Base-by-base conservation (phyloP, 768 basidiomycete genomes). In the Pisolithus orientalis region DNA sequence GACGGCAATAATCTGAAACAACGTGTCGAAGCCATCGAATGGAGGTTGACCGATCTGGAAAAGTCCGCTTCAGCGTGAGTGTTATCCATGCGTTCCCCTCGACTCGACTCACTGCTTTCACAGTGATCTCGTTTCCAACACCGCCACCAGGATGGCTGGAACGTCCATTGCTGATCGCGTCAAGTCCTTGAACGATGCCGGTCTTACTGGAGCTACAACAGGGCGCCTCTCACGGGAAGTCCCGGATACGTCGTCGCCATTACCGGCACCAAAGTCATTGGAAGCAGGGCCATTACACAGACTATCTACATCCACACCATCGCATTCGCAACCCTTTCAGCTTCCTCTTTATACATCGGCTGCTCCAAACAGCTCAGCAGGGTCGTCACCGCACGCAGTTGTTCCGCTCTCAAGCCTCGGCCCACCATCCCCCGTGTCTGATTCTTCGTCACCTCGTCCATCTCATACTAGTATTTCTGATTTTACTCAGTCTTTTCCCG, bases 141-240 rank as follows among this genome's bases (percentile, higher is more conserved):
- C 70, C 37, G 66, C 75, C 14, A 71, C 73, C 39, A 68, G 58
- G 49, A 75, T 75, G 54, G 59, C 78, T 2, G 84, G 82, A n/a
- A 82, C 75, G 6, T 84, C 81, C 47, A 90, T 95, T 53, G 86
- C 87, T 25, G 91, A 92, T 70, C 80, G 93, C 47, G 77, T 93
- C 70, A 82, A 78, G 58, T 82, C 86, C 14, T 69, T 95, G 17
- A 78, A 85, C 62, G 82, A 80, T 53, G 83, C 80, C 44, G 93
- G 93, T 1, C 67, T 94, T 62, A 72, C 76, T 10, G 75, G 83
- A 16, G 74, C 76, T 27, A 71, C 76, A 14, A 68, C 77, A 11
- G 87, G 86, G 64, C 77, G 80, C 37, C 63, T 76, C 47, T 81
- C 84, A 40, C 80, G 79, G 53, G 82, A 84, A 58, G 53, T 75